A percentile compares a stretch with the other conserved stretches of the same genome.
Evolutionary conservation across 2,329 filamentous ascomycete species (phyloP).

Genomic region (Thelonectria rubi): DNA sequence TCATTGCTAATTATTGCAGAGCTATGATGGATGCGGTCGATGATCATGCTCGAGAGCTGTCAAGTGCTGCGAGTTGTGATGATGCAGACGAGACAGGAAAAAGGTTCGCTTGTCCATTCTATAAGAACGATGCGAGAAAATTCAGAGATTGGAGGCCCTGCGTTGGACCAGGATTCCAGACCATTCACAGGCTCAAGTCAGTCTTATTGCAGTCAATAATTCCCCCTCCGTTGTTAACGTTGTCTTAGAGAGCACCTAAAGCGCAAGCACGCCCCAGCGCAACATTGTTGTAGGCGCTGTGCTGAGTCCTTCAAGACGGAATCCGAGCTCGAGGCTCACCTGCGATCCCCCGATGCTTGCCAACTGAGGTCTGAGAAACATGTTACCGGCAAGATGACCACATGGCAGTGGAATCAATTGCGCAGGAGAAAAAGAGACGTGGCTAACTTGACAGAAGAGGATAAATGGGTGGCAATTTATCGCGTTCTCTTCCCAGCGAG

Average conservation of each 20-base stretch:
- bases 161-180: not conserved
- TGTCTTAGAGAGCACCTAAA: not conserved
- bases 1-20: not conserved
- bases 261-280: not conserved
- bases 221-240: not conserved
- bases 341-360: not conserved
- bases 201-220: not conserved
- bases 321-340: not conserved
- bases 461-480: not conserved
- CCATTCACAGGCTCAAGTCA: not conserved
- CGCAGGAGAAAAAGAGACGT: not conserved
- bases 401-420: not conserved
- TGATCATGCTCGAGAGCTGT: not conserved
- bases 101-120: slow-evolving; percentile 2
- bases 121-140: not conserved
- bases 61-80: not conserved
- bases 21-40: not conserved
- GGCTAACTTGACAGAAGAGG: not conserved
- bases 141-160: not conserved
- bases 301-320: not conserved
- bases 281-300: not conserved
- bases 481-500: not conserved
- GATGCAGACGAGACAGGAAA: not conserved
- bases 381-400: not conserved
- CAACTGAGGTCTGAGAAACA: not conserved